A percentile compares a stretch with the other conserved stretches of the same genome.
These are phyloP conservation scores for Francoa sonchifolia DNA, from an alignment of 441 rosid genomes.

Conservation along the genomic window DNA sequence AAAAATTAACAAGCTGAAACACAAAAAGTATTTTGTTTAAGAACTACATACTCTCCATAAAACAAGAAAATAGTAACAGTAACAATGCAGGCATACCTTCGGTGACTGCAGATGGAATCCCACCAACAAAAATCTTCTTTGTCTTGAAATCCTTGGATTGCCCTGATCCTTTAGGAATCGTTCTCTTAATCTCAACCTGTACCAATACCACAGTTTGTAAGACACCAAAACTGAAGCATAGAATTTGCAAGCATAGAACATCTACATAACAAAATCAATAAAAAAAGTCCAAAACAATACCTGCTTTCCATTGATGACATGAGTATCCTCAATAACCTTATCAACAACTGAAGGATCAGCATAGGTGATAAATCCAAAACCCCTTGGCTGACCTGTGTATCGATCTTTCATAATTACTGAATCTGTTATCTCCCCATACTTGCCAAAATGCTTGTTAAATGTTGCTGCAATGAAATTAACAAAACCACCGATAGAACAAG, in stretches of 20 bases:
- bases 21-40: not conserved
- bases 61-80: not conserved
- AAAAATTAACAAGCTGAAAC: not conserved
- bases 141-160: conserved; percentile 72
- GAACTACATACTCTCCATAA: not conserved
- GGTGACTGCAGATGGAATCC: conserved; percentile 61
- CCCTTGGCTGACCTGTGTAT: conserved; percentile 75
- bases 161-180: conserved; percentile 75
- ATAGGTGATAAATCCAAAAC: conserved; percentile 82
- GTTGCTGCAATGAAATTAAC: conserved; percentile 26
- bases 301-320: conserved; percentile 70
- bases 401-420: conserved; percentile 91
- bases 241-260: not conserved
- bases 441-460: conserved; percentile 69
- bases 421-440: conserved; percentile 77
- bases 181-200: conserved; percentile 89
- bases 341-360: conserved; percentile 86
- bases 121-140: conserved; percentile 84
- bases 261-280: not conserved
- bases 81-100: conserved; percentile 39
- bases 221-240: not conserved
- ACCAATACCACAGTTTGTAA: not conserved
- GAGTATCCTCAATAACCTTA: conserved; percentile 64
- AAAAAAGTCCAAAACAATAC: conserved; percentile 16
- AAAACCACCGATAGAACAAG: not conserved